Conservation (phyloP, 2,329 filamentous ascomycete species). For the Zelopaecilomyces penicillatus region DNA sequence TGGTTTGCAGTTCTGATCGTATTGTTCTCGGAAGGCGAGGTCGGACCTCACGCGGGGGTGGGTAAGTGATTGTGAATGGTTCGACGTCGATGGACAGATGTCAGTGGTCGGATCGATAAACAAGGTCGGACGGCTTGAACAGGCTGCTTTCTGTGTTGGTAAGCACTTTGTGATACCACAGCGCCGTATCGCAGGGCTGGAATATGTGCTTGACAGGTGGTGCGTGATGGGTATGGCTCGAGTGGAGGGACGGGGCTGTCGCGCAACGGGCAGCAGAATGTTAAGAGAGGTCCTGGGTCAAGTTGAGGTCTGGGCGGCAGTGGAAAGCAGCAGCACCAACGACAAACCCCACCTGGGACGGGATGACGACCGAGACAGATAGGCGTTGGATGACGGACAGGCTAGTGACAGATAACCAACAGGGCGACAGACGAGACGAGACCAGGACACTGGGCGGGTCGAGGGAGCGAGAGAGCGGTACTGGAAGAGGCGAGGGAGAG, state of each 20-base stretch:
- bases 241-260: constrained; percentile 4
- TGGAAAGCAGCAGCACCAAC: constrained; percentile 19
- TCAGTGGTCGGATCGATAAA: not conserved
- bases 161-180: constrained; percentile 3
- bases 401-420: not conserved
- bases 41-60: no score
- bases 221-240: constrained; percentile 4
- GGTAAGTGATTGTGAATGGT: no score
- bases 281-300: constrained; percentile 5
- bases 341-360: constrained; percentile 22
- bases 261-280: constrained; percentile 7
- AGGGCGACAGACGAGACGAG: no score
- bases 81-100: no score
- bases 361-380: constrained; percentile 24
- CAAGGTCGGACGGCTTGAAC: constrained; percentile 1
- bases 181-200: constrained; percentile 1
- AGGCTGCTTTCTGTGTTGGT: constrained; percentile 4
- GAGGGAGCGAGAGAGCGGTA: no score
- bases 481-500: no score
- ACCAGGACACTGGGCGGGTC: no score
- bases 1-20: no score
- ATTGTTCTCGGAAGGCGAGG: no score
- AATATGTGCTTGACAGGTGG: not conserved
- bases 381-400: constrained; percentile 3
- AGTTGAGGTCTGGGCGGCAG: constrained; percentile 9